Base-by-base conservation (phyloP, 2,329 filamentous ascomycete genomes). In the Colletotrichum theobromicola region DNA sequence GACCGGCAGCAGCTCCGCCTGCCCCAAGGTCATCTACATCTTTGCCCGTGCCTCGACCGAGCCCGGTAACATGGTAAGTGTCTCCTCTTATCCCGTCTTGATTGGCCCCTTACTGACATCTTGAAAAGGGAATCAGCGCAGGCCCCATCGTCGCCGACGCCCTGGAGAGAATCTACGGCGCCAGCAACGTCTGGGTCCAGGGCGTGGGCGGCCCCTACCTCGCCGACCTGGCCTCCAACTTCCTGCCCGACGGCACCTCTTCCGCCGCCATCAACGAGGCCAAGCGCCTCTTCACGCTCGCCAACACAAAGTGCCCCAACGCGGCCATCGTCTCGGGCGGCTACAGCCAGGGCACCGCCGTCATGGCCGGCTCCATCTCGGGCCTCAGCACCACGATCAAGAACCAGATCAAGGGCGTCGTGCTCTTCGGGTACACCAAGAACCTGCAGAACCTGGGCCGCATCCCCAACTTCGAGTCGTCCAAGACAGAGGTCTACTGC, bases 351-450 rank as follows among this genome's bases (percentile, higher is more conserved):
- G 87, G 87, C 34, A 83, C 84, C 5, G 87, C 87, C 3, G 83
- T 88, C 66, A 82, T 86, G n/a, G 82, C 83, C 26, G 81, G 82
- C 46, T 79, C 85, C 9, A 78, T 88, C 61, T 79, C 81, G 13
- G 79, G 82, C n/a, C 78, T 87, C 26, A 72, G 77, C 60, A 64
- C 75, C 5, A 32, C 74, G 24, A 76, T 84, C 65, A 78, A 80
- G 30, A 75, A 82, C 34, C 80, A 85, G 79, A 79, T 86, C 72
- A 83, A 81, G 58, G 84, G 81, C 26, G 79, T 80, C 2, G 82
- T 83, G 13, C 80, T 85, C 30, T 85, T 84, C 55, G 85, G 85
- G 1, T 86, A 86, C 75, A 86, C 85, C 68, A 83, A 86, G 81
- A 87, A 87, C 78, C 75, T 80, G 62, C 85, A 87, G 77, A 85